phyloP scores from a whole-genome alignment of 2,329 filamentous ascomycete genomes.

The Aspergillus pseudoterreus region DNA sequence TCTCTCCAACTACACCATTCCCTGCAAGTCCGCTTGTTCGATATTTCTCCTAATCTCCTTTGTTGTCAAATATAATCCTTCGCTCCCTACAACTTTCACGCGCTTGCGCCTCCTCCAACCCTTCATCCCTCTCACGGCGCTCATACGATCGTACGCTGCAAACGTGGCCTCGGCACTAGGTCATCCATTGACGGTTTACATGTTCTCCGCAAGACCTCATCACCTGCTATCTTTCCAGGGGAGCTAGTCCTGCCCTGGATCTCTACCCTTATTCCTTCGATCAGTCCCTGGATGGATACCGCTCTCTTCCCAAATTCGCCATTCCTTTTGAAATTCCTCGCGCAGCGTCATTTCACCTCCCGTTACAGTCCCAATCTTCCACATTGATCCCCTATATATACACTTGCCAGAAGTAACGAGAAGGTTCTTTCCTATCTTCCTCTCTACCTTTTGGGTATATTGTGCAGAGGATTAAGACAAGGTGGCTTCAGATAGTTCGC shows the following conservation, averaged over 20 bases:
- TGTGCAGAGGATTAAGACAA: constrained; percentile 13
- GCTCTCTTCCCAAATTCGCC: neutral
- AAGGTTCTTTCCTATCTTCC: neutral
- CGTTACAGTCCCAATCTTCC: neutral
- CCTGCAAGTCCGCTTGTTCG: neutral
- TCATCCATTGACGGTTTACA: constrained; percentile 1
- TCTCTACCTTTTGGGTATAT: neutral
- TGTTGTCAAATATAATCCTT: neutral
- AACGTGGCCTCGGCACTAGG: constrained; percentile 1
- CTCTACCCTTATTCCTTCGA: neutral
- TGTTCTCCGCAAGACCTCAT: constrained; percentile 1
- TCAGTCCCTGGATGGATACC: neutral
- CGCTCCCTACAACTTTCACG: neutral
- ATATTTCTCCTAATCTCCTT: too few species aligned
- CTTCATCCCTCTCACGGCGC: neutral
- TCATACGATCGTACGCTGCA: neutral
- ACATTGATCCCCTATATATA: too few species aligned
- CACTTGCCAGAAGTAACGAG: too few species aligned
- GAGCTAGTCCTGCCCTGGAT: neutral
- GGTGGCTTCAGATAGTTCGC: constrained; percentile 30
- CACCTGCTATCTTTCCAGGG: neutral
- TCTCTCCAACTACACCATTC: neutral
- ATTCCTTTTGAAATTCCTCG: neutral
- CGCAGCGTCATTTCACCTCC: neutral
- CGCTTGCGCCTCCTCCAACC: neutral